phyloP scores from a whole-genome alignment of 441 rosid genomes.

The Gossypium gossypioides region DNA sequence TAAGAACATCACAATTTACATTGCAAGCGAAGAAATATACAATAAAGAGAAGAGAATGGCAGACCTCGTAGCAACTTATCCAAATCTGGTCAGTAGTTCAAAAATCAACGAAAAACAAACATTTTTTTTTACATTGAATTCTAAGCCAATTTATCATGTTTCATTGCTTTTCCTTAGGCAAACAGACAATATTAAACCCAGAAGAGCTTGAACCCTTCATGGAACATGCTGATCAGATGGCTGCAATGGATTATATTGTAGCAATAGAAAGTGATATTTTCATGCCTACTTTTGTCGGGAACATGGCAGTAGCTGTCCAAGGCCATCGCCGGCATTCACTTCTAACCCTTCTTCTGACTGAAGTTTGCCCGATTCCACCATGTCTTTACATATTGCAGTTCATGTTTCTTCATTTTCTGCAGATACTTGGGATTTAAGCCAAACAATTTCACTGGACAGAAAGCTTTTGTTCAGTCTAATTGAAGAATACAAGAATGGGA shows the following conservation, averaged over 20 bases:
- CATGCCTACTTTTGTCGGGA: slow-evolving; percentile 27
- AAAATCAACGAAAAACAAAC: background rate
- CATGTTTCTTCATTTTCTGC: background rate
- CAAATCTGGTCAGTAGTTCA: slow-evolving; percentile 23
- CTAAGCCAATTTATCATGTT: background rate
- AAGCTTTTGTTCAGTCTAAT: slow-evolving; percentile 22
- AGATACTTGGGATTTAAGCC: slow-evolving; percentile 30
- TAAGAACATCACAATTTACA: slow-evolving; percentile 20
- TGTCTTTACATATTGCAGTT: background rate
- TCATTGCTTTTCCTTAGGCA: background rate
- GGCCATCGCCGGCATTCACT: slow-evolving; percentile 33
- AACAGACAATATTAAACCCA: slow-evolving; percentile 20
- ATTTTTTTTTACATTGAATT: background rate
- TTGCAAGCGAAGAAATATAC: slow-evolving; percentile 28
- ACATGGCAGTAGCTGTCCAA: slow-evolving; percentile 36
- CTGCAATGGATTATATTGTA: slow-evolving; percentile 33
- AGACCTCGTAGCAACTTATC: slow-evolving; percentile 18
- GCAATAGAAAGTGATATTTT: slow-evolving; percentile 30
- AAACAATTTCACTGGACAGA: slow-evolving; percentile 22
- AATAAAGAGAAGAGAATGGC: slow-evolving; percentile 24
- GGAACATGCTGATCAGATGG: slow-evolving; percentile 33
- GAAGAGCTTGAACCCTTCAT: slow-evolving; percentile 25
- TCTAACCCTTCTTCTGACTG: background rate
- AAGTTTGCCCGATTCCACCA: background rate
- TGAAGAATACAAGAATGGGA: slow-evolving; percentile 18